Base-by-base conservation (phyloP, 306 rosid species). In the Medicago arabica region DNA sequence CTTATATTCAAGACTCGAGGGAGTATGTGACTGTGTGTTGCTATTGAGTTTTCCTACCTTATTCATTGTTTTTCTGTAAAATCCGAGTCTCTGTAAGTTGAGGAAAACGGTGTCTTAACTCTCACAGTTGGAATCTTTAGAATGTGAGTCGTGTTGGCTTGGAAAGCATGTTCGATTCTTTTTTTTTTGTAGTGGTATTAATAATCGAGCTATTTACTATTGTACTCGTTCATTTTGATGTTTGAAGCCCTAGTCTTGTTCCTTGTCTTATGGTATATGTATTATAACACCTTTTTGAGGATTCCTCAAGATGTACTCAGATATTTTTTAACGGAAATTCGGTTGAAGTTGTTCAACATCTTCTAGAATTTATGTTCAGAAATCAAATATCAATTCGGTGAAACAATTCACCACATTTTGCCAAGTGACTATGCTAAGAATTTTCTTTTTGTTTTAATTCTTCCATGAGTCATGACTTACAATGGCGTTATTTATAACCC, bases 221-320 rank as follows among this genome's bases (percentile, higher is more conserved):
- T 53, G 25, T 53, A 0, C 12, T 8, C 6, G 13, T 53, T 53
- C 28, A 8, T 7, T 53, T 53, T 53, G 60, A 17, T 53, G 60
- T 18, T 53, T 53, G 25, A 23, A 53, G 13, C 2, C 58, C 23
- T 51, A 8, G 13, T 53, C 23, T 11, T 4, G 6, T 53, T 53
- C 60, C 28, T 53, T 53, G 12, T 53, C 25, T 53, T 53, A 4
- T 12, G 6, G 25, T 17, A 17, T 53, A 51, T 5, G 11, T 51
- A 53, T 53, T 53, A 16, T 53, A 53, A 53, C 16, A 53, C 59
- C 59, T 53, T 53, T 53, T 53, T 53, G 25, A 53, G 25, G 25
- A 53, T 53, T 53, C 17, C 59, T 53, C 25, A 53, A 53, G 12
- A 8, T 53, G 61, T 54, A 54, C 61, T 54, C 17, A 14, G 61